phyloP scores from a whole-genome alignment of 1,139 yeast genomes.

The Hemisphaericaspora subhashii region DNA sequence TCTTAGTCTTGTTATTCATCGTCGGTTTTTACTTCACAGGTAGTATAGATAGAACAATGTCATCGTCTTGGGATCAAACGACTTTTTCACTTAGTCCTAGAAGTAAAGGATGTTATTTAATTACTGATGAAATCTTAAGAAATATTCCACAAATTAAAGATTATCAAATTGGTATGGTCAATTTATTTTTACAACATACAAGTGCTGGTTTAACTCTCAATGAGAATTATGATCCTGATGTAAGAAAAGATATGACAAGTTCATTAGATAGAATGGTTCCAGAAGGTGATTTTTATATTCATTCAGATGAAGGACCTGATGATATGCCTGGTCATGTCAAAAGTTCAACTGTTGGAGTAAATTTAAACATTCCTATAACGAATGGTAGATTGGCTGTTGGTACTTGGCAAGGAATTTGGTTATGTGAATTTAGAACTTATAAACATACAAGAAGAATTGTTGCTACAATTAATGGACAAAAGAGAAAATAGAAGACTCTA shows the following conservation, averaged over 20 bases:
- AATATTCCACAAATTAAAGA: constrained; percentile 60
- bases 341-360: constrained; percentile 63
- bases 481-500: constrained; percentile 17
- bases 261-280: constrained; percentile 69
- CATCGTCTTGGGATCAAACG: constrained; percentile 55
- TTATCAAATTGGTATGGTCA: constrained; percentile 62
- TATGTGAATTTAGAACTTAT: constrained; percentile 68
- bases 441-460: constrained; percentile 64
- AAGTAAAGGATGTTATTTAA: constrained; percentile 66
- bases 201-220: constrained; percentile 75
- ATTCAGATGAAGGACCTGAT: constrained; percentile 76
- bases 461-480: constrained; percentile 71
- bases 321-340: constrained; percentile 85
- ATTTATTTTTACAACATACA: constrained; percentile 74
- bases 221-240: constrained; percentile 82
- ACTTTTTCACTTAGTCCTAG: constrained; percentile 58
- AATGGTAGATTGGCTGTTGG: constrained; percentile 71
- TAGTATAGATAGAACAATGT: neutral
- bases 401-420: constrained; percentile 84
- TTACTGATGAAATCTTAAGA: constrained; percentile 61
- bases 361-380: constrained; percentile 64
- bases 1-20: too few relatives aligned
- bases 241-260: constrained; percentile 63
- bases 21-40: neutral
- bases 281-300: constrained; percentile 63